Conservation (phyloP, 2,329 filamentous ascomycete species). For the Diaporthe australafricana region DNA sequence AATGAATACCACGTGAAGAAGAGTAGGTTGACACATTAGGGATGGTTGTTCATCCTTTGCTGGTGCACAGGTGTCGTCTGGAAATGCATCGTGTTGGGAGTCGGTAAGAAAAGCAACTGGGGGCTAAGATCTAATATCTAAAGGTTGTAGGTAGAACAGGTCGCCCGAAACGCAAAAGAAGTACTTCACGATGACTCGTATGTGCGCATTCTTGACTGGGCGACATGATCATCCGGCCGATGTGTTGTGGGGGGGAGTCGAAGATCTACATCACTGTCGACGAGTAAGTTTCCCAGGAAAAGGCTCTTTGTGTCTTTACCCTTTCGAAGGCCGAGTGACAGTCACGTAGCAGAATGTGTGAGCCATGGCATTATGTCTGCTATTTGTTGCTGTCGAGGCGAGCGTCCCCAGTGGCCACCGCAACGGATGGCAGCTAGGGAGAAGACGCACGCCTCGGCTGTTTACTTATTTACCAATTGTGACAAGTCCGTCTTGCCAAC, state of each 20-base stretch:
- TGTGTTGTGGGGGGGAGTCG: no score
- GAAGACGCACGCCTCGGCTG: neutral
- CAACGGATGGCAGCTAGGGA: neutral
- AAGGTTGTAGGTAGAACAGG: constrained; percentile 1
- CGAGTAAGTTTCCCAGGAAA: neutral
- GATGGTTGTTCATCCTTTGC: neutral
- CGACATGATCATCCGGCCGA: neutral
- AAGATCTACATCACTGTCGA: neutral
- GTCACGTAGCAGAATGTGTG: neutral
- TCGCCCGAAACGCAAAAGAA: no score
- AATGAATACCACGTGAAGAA: neutral
- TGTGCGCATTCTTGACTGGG: neutral
- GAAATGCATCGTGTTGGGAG: constrained; percentile 10
- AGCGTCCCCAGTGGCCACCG: neutral
- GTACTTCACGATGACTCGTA: no score
- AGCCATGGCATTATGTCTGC: neutral
- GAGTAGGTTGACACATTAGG: neutral
- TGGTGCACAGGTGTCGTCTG: neutral
- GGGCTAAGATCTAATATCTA: neutral
- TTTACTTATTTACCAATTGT: constrained; percentile 20
- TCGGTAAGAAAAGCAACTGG: neutral
- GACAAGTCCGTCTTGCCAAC: constrained; percentile 9
- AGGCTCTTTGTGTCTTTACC: neutral
- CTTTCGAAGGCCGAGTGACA: neutral
- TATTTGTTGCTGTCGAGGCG: constrained; percentile 11